Conservation (phyloP, 176 grass and related monocot genomes). For the Melocanna baccifera region DNA sequence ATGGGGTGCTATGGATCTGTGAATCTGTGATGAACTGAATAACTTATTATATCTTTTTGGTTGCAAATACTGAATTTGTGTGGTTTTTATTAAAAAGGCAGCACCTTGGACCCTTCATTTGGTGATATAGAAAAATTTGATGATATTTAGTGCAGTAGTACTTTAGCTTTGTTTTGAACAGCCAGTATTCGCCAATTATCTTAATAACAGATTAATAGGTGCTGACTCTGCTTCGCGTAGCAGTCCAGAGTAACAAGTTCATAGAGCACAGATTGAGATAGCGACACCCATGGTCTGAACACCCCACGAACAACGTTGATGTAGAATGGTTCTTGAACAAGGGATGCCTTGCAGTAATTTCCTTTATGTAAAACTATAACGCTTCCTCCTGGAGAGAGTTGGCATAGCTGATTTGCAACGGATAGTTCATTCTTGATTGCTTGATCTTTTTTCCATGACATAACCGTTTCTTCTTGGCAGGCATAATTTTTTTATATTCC, state of each 20-base stretch:
- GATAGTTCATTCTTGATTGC: neutral
- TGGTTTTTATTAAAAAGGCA: neutral
- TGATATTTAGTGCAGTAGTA: neutral
- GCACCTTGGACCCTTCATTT: neutral
- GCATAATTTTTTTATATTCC: conserved; percentile 86
- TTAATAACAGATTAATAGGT: neutral
- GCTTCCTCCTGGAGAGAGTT: neutral
- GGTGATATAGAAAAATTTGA: neutral
- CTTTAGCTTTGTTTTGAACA: neutral
- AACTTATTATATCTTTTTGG: neutral
- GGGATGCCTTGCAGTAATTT: neutral
- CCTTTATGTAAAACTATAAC: neutral
- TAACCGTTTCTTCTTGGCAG: conserved; percentile 29
- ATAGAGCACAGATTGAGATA: neutral
- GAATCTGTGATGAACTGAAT: neutral
- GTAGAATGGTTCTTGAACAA: conserved; percentile 6
- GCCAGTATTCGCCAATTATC: neutral
- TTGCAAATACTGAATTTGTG: neutral
- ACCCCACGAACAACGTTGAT: neutral
- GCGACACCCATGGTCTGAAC: neutral
- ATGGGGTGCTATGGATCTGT: neutral
- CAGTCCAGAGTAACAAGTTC: neutral
- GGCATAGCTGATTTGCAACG: neutral
- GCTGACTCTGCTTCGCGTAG: neutral
- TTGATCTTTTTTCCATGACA: conserved; percentile 28